Evolutionary conservation across 179 eudicot species (phyloP).

Genomic region (Camellia oleifera): DNA sequence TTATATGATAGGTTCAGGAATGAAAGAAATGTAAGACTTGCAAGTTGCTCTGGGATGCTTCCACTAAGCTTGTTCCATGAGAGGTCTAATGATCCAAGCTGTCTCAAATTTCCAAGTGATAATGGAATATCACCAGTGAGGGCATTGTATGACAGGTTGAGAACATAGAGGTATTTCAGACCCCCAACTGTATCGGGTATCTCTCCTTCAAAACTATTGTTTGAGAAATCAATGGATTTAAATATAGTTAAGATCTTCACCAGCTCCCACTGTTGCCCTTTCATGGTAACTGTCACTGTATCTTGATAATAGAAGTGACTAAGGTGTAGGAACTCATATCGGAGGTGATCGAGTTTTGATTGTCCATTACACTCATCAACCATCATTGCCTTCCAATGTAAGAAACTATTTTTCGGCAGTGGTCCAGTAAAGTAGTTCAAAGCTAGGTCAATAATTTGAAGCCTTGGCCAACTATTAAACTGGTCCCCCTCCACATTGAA

Average conservation of each 20-base stretch:
- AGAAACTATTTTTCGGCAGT: conserved; percentile 22
- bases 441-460: conserved; percentile 53
- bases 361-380: background rate
- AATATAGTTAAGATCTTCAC: conserved; percentile 41
- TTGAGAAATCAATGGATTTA: conserved; percentile 46
- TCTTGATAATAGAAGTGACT: conserved; percentile 39
- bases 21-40: conserved; percentile 25
- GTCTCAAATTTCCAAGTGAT: conserved; percentile 25
- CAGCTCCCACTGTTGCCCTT: conserved; percentile 36
- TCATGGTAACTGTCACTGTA: conserved; percentile 35
- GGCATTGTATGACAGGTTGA: conserved; percentile 22
- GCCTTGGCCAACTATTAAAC: conserved; percentile 17
- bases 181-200: conserved; percentile 43
- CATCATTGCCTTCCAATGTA: conserved; percentile 31
- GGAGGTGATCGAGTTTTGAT: conserved; percentile 15
- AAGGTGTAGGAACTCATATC: conserved; percentile 12
- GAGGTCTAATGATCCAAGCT: conserved; percentile 30
- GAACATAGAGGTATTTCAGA: conserved; percentile 28
- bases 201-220: conserved; percentile 37
- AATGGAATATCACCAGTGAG: conserved; percentile 26
- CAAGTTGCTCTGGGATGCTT: conserved; percentile 12
- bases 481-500: conserved; percentile 11
- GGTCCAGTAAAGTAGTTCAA: conserved; percentile 38
- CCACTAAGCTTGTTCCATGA: conserved; percentile 23
- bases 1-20: conserved; percentile 27